phyloP scores from a whole-genome alignment of 2,329 filamentous ascomycete genomes.

The Arthroderma sp. region DNA sequence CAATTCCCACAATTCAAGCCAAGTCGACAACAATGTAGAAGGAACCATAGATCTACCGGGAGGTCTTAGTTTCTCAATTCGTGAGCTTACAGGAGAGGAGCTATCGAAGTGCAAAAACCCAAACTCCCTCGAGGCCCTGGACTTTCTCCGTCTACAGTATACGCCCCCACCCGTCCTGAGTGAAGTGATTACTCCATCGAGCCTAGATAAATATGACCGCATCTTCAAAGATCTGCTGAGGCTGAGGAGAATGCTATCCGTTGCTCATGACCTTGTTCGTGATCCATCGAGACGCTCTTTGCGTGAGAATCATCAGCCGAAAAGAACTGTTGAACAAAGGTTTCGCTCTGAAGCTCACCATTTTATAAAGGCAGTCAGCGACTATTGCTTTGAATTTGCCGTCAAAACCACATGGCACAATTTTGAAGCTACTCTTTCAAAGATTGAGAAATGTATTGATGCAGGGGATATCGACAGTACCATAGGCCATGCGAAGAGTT shows the following conservation, averaged over 20 bases:
- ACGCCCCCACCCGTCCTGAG: conserved; percentile 59
- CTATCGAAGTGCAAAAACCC: conserved; percentile 74
- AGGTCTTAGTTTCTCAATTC: conserved; percentile 68
- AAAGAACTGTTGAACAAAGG: conserved; percentile 33
- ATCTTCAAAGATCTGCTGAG: conserved; percentile 72
- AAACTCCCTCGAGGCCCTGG: conserved; percentile 71
- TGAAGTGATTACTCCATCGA: conserved; percentile 55
- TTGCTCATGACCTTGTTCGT: conserved; percentile 52
- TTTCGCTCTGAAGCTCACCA: conserved; percentile 69
- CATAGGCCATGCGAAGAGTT: conserved; percentile 43
- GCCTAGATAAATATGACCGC: conserved; percentile 68
- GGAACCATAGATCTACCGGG: conserved; percentile 43
- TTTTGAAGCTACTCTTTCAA: conserved; percentile 54
- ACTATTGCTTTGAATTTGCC: conserved; percentile 69
- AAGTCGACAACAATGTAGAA: conserved; percentile 12
- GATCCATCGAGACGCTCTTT: conserved; percentile 26
- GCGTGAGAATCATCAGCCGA: conserved; percentile 18
- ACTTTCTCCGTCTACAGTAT: conserved; percentile 82
- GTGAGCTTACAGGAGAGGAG: conserved; percentile 64
- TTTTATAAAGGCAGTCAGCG: conserved; percentile 58
- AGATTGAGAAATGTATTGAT: conserved; percentile 46
- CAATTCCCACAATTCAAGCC: conserved; percentile 11
- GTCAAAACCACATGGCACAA: conserved; percentile 59
- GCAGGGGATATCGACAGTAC: conserved; percentile 32
- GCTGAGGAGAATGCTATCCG: conserved; percentile 63